phyloP scores from a whole-genome alignment of 331 rosid species.

The Acacia pycnantha region DNA sequence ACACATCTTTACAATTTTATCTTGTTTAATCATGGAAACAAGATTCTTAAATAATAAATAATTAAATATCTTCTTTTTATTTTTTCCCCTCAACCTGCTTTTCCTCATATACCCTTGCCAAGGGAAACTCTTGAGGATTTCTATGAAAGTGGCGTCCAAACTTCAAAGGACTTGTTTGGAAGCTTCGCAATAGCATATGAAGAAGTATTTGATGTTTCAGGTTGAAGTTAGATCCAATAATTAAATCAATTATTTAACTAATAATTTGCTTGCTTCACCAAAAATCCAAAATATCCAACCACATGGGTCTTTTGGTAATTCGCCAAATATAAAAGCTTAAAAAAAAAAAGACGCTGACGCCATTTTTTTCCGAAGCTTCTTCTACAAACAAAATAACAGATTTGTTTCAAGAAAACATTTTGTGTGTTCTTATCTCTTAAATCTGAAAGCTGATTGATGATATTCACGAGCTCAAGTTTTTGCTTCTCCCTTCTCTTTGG shows the following conservation, averaged over 20 bases:
- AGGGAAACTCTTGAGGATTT: not conserved
- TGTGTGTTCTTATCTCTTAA: not conserved
- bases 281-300: not conserved
- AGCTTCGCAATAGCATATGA: not conserved
- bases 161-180: not conserved
- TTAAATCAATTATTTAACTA: not conserved
- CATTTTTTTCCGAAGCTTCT: conserved; percentile 26
- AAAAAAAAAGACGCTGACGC: not conserved
- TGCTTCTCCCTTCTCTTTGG: conserved; percentile 31
- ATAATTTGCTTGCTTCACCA: not conserved
- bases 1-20: not conserved
- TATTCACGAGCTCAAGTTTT: conserved; percentile 3
- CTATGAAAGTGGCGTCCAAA: not conserved
- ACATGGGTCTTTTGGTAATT: conserved; percentile 16
- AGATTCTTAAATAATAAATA: not conserved
- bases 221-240: conserved; percentile 1
- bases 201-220: not conserved
- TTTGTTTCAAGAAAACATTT: not conserved
- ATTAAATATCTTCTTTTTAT: not conserved
- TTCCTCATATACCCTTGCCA: not conserved
- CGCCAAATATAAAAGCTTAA: not conserved
- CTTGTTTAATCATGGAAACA: not conserved
- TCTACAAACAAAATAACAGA: not conserved
- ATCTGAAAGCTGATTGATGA: conserved; percentile 11
- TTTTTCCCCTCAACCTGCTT: not conserved